Conservation (phyloP, 495 filamentous ascomycete species). For the Aspergillus indologenus region DNA sequence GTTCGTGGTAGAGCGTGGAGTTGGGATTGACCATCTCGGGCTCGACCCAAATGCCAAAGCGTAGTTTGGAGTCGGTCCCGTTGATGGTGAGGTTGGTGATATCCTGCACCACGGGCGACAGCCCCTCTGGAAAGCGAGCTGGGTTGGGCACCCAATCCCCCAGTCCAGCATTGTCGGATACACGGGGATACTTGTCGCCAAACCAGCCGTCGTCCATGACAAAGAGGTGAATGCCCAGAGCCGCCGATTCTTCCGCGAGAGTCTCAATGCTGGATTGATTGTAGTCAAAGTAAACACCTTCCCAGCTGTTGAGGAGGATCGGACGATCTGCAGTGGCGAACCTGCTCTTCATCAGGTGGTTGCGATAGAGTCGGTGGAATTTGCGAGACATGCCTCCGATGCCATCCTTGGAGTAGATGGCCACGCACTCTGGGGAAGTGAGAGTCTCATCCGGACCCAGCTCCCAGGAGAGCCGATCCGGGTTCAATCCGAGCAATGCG, state of each 20-base stretch:
- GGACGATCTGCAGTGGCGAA: slow-evolving; percentile 47
- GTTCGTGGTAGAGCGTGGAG: slow-evolving; percentile 49
- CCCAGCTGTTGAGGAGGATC: slow-evolving; percentile 55
- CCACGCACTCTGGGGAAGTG: slow-evolving; percentile 50
- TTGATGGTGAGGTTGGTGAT: slow-evolving; percentile 41
- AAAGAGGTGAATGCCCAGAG: slow-evolving; percentile 49
- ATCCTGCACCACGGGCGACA: slow-evolving; percentile 39
- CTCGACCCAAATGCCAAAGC: slow-evolving; percentile 57
- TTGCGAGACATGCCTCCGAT: slow-evolving; percentile 53
- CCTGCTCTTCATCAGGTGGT: slow-evolving; percentile 52
- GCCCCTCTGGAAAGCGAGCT: slow-evolving; percentile 50
- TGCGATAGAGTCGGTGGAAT: slow-evolving; percentile 51
- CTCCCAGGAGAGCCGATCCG: slow-evolving; percentile 47
- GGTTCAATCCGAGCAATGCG: slow-evolving; percentile 50
- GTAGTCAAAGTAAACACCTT: slow-evolving; percentile 49
- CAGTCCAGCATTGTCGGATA: slow-evolving; percentile 46
- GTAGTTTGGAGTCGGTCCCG: slow-evolving; percentile 40
- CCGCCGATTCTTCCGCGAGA: slow-evolving; percentile 48
- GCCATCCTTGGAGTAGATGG: slow-evolving; percentile 50
- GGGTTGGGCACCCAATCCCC: slow-evolving; percentile 56
- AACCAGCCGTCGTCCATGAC: slow-evolving; percentile 61
- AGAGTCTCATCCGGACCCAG: slow-evolving; percentile 46
- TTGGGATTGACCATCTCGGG: slow-evolving; percentile 59
- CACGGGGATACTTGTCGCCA: slow-evolving; percentile 50
- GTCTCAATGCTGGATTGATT: slow-evolving; percentile 46